A percentile compares a stretch with the other conserved stretches of the same genome.
phyloP scores from a whole-genome alignment of 345 rosid genomes.

The Stellera chamaejasme region DNA sequence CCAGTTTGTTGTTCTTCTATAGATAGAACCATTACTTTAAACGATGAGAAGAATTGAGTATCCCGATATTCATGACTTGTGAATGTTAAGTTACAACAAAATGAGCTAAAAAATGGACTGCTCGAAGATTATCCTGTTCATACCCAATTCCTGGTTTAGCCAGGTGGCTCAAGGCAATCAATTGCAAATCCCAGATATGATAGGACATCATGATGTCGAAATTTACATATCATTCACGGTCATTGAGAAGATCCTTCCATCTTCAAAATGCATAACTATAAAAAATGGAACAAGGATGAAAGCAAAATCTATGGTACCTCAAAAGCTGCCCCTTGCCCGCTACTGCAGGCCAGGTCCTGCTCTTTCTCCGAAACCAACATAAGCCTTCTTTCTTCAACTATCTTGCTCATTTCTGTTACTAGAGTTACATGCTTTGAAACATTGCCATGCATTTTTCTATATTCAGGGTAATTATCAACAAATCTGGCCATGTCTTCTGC shows the following conservation, averaged over 20 bases:
- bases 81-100: too few relatives aligned
- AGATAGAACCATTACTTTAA: too few relatives aligned
- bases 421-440: slow-evolving; percentile 94
- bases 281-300: background rate
- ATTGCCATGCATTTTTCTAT: slow-evolving; percentile 94
- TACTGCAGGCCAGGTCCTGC: slow-evolving; percentile 97
- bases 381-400: slow-evolving; percentile 87
- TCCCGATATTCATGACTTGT: too few relatives aligned
- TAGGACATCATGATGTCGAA: too few relatives aligned
- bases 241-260: background rate
- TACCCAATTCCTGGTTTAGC: too few relatives aligned
- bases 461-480: slow-evolving; percentile 94
- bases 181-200: too few relatives aligned
- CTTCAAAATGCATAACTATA: background rate
- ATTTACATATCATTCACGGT: too few relatives aligned
- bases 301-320: slow-evolving; percentile 46
- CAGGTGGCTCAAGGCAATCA: too few relatives aligned
- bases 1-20: too few relatives aligned
- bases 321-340: slow-evolving; percentile 96
- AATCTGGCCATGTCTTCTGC: slow-evolving; percentile 99
- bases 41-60: too few relatives aligned
- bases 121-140: too few relatives aligned
- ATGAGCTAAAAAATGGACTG: too few relatives aligned
- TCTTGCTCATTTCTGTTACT: slow-evolving; percentile 97
- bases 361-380: slow-evolving; percentile 91